These are phyloP conservation scores for Neurospora terricola DNA, from an alignment of 495 filamentous ascomycete genomes.

Conservation along the genomic window DNA sequence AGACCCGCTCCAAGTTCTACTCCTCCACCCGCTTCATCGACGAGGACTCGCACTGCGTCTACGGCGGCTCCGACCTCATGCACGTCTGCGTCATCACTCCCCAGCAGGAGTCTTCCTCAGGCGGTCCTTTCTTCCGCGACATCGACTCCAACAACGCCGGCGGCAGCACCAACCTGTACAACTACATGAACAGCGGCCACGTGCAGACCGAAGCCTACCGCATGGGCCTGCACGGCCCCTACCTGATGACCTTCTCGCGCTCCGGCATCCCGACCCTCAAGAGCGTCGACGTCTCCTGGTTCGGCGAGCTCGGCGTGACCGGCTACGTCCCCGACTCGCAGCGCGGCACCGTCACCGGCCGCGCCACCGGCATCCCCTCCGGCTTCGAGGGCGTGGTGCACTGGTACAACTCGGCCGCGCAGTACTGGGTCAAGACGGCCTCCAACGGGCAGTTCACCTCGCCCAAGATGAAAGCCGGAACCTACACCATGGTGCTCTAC, in stretches of 20 bases:
- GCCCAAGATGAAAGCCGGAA: constrained; percentile 56
- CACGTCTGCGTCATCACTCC: constrained; percentile 44
- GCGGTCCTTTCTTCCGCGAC: constrained; percentile 54
- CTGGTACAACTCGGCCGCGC: constrained; percentile 53
- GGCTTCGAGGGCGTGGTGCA: constrained; percentile 49
- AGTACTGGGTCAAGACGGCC: constrained; percentile 52
- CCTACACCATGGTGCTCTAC: constrained; percentile 59
- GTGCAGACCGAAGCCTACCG: constrained; percentile 53
- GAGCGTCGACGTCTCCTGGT: constrained; percentile 47
- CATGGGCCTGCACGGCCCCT: constrained; percentile 58
- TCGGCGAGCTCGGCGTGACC: constrained; percentile 43
- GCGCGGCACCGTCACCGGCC: constrained; percentile 51
- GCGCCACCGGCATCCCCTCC: constrained; percentile 38
- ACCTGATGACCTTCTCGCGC: constrained; percentile 51
- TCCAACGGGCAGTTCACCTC: constrained; percentile 48
- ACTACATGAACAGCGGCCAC: constrained; percentile 60
- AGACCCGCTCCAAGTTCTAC: constrained; percentile 62
- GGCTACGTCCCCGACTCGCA: constrained; percentile 45
- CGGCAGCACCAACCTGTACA: constrained; percentile 49
- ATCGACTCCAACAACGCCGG: constrained; percentile 57
- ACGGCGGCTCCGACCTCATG: constrained; percentile 31
- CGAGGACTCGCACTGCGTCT: constrained; percentile 52
- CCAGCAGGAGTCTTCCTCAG: constrained; percentile 42
- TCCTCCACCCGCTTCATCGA: constrained; percentile 58
- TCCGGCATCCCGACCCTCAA: constrained; percentile 42